phyloP scores from a whole-genome alignment of 768 basidiomycete genomes.

The Gautieria morchelliformis region DNA sequence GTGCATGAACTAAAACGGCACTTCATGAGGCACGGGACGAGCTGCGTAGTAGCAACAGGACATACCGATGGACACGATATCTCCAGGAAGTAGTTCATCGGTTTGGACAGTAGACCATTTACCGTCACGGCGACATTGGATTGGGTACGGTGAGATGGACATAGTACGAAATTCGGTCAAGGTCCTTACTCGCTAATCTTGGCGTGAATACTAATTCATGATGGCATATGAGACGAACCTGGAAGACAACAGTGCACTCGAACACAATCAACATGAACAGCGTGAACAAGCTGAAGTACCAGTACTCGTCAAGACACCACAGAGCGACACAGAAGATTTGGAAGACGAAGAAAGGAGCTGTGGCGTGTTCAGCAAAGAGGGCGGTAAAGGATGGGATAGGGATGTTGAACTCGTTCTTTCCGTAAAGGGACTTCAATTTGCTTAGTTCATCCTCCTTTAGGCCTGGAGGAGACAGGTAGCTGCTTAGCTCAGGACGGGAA shows the following conservation, averaged over 20 bases:
- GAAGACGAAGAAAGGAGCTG: conserved; percentile 99
- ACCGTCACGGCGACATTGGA: conserved; percentile 69
- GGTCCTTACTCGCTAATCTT: conserved; percentile 73
- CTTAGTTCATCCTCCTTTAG: conserved; percentile 41
- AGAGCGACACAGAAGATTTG: conserved; percentile 96
- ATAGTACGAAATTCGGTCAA: conserved; percentile 95
- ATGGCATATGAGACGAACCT: conserved; percentile 43
- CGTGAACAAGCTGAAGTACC: conserved; percentile 97
- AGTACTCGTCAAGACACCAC: conserved; percentile 98
- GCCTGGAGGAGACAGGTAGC: conserved; percentile 52
- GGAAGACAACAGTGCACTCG: conserved; percentile 98
- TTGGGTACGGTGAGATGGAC: conserved; percentile 85
- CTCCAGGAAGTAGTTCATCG: conserved; percentile 85
- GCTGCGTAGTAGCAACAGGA: conserved; percentile 16
- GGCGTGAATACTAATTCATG: not conserved
- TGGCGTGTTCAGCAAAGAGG: conserved; percentile 91
- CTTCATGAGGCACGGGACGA: conserved; percentile 2
- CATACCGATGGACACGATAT: conserved; percentile 74
- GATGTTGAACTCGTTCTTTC: conserved; percentile 93
- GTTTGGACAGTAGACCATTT: conserved; percentile 78
- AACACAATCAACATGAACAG: conserved; percentile 98
- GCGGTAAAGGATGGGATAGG: conserved; percentile 92
- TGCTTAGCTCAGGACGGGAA: conserved; percentile 51
- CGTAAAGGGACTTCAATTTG: conserved; percentile 58
- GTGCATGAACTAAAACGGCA: conserved; percentile 40